A percentile compares a stretch with the other conserved stretches of the same genome.
Evolutionary conservation across 192 early-diverging fungal genomes (phyloP).

Genomic region (Coemansia sp.): DNA sequence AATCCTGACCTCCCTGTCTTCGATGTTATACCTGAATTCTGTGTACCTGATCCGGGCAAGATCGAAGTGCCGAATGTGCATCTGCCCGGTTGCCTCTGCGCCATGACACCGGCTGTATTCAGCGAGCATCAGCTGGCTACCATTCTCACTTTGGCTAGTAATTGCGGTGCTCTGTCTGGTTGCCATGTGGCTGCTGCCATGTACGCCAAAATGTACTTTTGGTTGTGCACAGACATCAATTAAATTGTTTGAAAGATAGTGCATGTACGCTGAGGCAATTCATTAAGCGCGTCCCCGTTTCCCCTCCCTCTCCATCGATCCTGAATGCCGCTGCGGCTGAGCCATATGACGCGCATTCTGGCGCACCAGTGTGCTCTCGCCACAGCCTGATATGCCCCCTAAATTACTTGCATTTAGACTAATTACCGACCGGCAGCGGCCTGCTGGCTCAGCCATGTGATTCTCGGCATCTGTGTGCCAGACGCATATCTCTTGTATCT

Average conservation of each 20-base stretch:
- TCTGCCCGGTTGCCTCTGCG: background rate
- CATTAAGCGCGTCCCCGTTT: background rate
- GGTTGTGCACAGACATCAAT: background rate
- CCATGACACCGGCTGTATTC: background rate
- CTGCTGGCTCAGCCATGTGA: background rate
- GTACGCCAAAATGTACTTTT: background rate
- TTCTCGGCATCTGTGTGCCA: background rate
- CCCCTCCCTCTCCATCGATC: constrained; percentile 1
- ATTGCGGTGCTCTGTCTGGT: background rate
- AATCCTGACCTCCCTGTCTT: background rate
- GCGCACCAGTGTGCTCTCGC: background rate
- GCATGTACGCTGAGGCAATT: background rate
- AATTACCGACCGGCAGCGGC: background rate
- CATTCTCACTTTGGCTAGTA: background rate
- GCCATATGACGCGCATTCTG: background rate
- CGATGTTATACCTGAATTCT: background rate
- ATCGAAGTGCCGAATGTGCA: background rate
- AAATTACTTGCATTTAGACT: constrained; percentile 1
- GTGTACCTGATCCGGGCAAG: background rate
- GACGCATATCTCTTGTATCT: background rate
- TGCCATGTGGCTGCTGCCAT: background rate
- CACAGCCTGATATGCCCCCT: background rate
- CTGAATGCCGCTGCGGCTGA: constrained; percentile 1
- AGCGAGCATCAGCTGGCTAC: background rate
- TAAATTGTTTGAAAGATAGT: background rate